Evolutionary conservation across 768 basidiomycete species (phyloP).

Genomic region (Omphalotus guepiniiformis): DNA sequence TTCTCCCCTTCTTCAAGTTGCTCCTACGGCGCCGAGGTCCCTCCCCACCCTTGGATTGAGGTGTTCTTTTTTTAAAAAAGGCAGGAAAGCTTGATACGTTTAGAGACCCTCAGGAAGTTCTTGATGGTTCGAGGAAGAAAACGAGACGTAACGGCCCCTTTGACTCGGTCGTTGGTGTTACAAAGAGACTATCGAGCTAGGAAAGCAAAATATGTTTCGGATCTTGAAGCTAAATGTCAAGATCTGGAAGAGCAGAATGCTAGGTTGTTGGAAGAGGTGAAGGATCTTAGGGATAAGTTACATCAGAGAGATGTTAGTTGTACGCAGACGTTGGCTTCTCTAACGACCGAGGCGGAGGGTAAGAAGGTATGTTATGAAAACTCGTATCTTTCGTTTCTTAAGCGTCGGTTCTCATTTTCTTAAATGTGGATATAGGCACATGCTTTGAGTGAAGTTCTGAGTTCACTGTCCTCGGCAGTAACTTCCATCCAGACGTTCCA

Average conservation of each 20-base stretch:
- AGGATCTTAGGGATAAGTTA: conserved; percentile 3
- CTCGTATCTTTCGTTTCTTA: not conserved
- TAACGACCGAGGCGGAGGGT: not conserved
- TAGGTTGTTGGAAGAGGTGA: conserved; percentile 1
- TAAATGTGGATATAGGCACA: not conserved
- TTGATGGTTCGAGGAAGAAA: conserved; percentile 8
- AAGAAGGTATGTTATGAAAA: conserved; percentile 3
- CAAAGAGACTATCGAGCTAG: conserved; percentile 8
- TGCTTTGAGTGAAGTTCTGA: conserved; percentile 3
- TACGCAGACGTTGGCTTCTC: not conserved
- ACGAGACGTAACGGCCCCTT: conserved; percentile 6
- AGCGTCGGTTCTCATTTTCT: no score
- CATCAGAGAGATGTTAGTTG: not conserved
- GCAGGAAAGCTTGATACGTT: no score
- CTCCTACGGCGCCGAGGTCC: no score
- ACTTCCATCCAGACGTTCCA: conserved; percentile 2
- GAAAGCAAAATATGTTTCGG: conserved; percentile 5
- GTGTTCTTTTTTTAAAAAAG: no score
- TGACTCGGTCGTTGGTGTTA: conserved; percentile 7
- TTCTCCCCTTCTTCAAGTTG: no score
- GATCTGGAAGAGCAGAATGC: conserved; percentile 1
- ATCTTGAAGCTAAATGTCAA: conserved; percentile 2
- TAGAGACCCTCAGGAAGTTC: no score
- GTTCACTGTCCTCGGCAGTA: not conserved
- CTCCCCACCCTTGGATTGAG: no score